Percentiles rank a stretch among this genome's conserved stretches.
Evolutionary conservation across 352 stramenopile genomes (phyloP).

Genomic region (Pythium monospermum): DNA sequence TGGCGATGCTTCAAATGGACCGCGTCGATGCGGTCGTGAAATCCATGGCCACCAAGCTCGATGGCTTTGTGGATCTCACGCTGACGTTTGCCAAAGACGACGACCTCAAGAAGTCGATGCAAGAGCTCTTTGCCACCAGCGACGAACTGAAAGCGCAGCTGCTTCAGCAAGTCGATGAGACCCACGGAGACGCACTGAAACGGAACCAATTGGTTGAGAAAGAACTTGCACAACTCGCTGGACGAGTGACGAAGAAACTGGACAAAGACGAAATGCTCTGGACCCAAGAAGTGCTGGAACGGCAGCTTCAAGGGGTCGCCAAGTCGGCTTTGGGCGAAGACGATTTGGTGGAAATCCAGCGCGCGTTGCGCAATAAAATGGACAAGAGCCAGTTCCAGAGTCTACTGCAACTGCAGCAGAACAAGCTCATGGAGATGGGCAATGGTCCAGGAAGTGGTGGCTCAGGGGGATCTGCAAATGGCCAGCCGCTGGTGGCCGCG

Average conservation of each 20-base stretch:
- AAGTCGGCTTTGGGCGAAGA: slow-evolving; percentile 59
- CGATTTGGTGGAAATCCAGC: slow-evolving; percentile 57
- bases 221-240: slow-evolving; percentile 56
- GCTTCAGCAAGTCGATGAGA: slow-evolving; percentile 41
- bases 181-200: slow-evolving; percentile 34
- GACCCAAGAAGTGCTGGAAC: slow-evolving; percentile 65
- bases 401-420: slow-evolving; percentile 43
- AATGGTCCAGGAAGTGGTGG: slow-evolving; percentile 12
- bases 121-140: slow-evolving; percentile 49
- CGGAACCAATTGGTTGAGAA: slow-evolving; percentile 49
- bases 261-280: slow-evolving; percentile 76
- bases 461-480: slow-evolving; percentile 3
- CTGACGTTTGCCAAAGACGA: slow-evolving; percentile 67
- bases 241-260: slow-evolving; percentile 64
- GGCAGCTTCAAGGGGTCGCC: slow-evolving; percentile 58
- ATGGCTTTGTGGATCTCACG: slow-evolving; percentile 61
- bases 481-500: slow-evolving; percentile 32
- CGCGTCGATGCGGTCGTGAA: slow-evolving; percentile 54
- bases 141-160: slow-evolving; percentile 40
- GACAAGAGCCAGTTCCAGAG: slow-evolving; percentile 55
- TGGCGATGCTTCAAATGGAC: slow-evolving; percentile 43
- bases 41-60: slow-evolving; percentile 50
- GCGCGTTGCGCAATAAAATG: slow-evolving; percentile 46
- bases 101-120: slow-evolving; percentile 66
- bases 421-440: slow-evolving; percentile 22